Percentiles rank a stretch among this genome's conserved stretches.
These are phyloP conservation scores for Naganishia kalamii DNA, from an alignment of 768 basidiomycete species.

Conservation along the genomic window DNA sequence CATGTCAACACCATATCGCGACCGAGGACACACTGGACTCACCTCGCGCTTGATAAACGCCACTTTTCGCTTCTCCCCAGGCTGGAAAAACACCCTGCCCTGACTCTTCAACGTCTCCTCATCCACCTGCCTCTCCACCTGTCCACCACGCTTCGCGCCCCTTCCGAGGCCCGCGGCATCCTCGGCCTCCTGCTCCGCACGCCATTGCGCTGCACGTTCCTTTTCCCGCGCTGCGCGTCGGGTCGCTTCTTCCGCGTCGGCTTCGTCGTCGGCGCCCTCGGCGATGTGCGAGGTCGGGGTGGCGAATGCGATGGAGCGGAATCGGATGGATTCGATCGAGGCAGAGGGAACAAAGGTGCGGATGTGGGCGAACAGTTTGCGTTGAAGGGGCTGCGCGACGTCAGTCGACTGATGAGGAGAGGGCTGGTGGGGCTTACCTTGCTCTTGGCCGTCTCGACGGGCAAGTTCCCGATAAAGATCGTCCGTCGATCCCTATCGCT, in stretches of 20 bases:
- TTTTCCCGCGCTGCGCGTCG: slow-evolving; percentile 39
- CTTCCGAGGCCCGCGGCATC: slow-evolving; percentile 40
- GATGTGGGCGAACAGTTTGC: slow-evolving; percentile 70
- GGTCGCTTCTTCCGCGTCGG: slow-evolving; percentile 29
- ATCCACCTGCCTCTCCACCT: slow-evolving; percentile 49
- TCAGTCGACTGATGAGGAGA: not conserved
- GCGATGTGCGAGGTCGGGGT: slow-evolving; percentile 65
- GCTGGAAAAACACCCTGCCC: slow-evolving; percentile 62
- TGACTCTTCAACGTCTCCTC: slow-evolving; percentile 41
- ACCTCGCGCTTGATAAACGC: slow-evolving; percentile 80
- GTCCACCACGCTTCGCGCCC: slow-evolving; percentile 51
- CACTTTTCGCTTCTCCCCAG: slow-evolving; percentile 82
- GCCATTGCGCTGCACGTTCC: slow-evolving; percentile 44
- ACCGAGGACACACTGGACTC: slow-evolving; percentile 21
- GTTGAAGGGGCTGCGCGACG: slow-evolving; percentile 58
- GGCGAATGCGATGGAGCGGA: slow-evolving; percentile 88
- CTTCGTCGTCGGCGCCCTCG: slow-evolving; percentile 35
- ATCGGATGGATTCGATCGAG: slow-evolving; percentile 85
- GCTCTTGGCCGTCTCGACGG: slow-evolving; percentile 66
- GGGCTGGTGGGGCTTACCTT: slow-evolving; percentile 54
- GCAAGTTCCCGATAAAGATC: slow-evolving; percentile 84
- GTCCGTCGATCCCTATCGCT: slow-evolving; percentile 72
- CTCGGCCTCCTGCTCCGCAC: slow-evolving; percentile 46
- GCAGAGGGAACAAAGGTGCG: slow-evolving; percentile 63
- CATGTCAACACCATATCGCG: too few relatives aligned